Conservation (phyloP, 1,284 basidiomycete species). For the Cryptococcus floricola region DNA sequence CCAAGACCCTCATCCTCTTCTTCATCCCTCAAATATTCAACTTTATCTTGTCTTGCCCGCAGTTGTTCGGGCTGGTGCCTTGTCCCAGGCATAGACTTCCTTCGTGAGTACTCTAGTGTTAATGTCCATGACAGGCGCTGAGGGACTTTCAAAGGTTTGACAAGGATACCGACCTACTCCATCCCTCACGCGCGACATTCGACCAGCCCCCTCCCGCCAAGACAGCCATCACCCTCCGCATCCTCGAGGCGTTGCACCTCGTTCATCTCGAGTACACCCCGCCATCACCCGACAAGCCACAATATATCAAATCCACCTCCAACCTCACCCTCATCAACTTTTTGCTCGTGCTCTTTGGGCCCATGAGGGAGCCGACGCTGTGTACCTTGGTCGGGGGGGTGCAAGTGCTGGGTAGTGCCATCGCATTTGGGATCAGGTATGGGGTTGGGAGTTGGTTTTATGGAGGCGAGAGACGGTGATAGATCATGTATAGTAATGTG, state of each 20-base stretch:
- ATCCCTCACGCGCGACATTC: constrained; percentile 68
- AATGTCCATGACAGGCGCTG: neutral
- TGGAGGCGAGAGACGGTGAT: constrained; percentile 74
- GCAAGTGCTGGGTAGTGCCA: constrained; percentile 68
- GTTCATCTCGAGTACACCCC: constrained; percentile 61
- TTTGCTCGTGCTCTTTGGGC: constrained; percentile 69
- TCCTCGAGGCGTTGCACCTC: constrained; percentile 61
- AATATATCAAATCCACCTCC: constrained; percentile 61
- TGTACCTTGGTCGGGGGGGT: constrained; percentile 66
- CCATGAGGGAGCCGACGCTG: constrained; percentile 73
- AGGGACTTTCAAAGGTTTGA: constrained; percentile 60
- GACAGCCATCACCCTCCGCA: constrained; percentile 57
- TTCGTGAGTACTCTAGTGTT: constrained; percentile 54
- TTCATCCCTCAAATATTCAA: constrained; percentile 98
- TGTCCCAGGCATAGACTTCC: constrained; percentile 94
- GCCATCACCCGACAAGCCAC: constrained; percentile 45
- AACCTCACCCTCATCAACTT: constrained; percentile 87
- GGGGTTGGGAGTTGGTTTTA: constrained; percentile 81
- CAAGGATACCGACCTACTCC: constrained; percentile 62
- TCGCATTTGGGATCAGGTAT: constrained; percentile 80
- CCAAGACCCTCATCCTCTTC: constrained; percentile 93
- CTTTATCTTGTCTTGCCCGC: constrained; percentile 89
- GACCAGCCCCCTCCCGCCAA: constrained; percentile 54
- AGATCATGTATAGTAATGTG: neutral
- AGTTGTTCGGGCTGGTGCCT: constrained; percentile 87